Percentiles rank a stretch among this genome's conserved stretches.
phyloP scores from a whole-genome alignment of 148 eudicot genomes.

The Rhododendron ferrugineum region DNA sequence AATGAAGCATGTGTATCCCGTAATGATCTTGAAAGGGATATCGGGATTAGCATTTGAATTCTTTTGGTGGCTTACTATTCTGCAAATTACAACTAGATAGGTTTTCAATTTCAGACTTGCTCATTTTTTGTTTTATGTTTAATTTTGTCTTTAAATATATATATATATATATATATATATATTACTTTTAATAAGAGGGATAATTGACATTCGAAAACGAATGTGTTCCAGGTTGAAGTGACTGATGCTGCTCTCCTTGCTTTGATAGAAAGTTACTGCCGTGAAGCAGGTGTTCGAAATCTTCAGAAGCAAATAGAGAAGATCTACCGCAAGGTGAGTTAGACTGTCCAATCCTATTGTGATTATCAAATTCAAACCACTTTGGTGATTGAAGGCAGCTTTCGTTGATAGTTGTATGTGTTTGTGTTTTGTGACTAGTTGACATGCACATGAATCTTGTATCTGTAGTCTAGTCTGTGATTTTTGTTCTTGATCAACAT shows the following conservation, averaged over 20 bases:
- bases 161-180: no score
- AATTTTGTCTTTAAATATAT: neutral
- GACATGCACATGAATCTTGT: neutral
- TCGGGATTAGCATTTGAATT: neutral
- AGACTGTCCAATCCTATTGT: neutral
- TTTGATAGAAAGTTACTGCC: constrained; percentile 84
- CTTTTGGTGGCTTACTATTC: neutral
- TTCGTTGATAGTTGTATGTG: neutral
- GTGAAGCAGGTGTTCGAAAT: constrained; percentile 97
- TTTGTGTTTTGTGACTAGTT: neutral
- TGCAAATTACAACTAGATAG: neutral
- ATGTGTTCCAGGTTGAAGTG: constrained; percentile 70
- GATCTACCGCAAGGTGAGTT: constrained; percentile 83
- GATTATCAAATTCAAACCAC: neutral
- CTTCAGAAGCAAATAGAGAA: constrained; percentile 98
- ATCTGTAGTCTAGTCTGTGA: neutral
- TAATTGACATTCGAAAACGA: neutral
- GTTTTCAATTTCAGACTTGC: neutral
- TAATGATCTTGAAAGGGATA: neutral
- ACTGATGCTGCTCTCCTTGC: constrained; percentile 88
- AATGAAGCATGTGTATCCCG: neutral
- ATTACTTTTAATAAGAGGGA: neutral
- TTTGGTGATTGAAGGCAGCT: neutral
- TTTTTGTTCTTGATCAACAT: neutral
- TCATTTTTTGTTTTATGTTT: neutral